Conservation (phyloP, 78 protist species). For the Isochrysis galbana region DNA sequence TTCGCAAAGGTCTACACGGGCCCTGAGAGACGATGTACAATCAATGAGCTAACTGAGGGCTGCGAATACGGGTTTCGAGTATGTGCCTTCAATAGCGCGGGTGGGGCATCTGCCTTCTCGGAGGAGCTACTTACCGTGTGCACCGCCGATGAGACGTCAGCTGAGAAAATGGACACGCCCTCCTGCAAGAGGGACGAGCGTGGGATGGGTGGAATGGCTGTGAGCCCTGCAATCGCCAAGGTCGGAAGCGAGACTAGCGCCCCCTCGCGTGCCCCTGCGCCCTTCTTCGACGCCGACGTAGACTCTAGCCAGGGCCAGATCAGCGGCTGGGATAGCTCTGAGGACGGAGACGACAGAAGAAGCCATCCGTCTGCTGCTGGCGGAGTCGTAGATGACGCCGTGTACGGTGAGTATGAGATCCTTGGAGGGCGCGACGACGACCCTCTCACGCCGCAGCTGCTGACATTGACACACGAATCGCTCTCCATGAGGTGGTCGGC, state of each 20-base stretch:
- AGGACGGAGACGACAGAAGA: no score
- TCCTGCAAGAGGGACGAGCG: neutral
- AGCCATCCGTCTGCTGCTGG: neutral
- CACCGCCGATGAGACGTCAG: neutral
- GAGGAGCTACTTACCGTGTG: neutral
- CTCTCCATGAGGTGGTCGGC: constrained; percentile 4
- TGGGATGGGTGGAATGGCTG: neutral
- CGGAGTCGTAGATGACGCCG: neutral
- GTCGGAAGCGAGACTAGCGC: neutral
- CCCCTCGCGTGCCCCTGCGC: neutral
- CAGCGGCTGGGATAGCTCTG: no score
- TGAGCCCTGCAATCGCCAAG: neutral
- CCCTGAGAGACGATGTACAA: neutral
- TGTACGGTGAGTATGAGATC: neutral
- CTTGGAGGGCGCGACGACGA: neutral
- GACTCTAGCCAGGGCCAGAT: neutral
- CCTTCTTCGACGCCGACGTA: neutral
- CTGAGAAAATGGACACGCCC: neutral
- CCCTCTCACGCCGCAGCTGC: neutral
- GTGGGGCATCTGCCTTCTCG: neutral
- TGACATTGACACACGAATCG: neutral
- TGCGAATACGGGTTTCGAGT: constrained; percentile 8
- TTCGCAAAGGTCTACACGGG: constrained; percentile 17
- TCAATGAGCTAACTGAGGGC: neutral
- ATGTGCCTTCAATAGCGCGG: neutral